A percentile compares a stretch with the other conserved stretches of the same genome.
These are phyloP conservation scores for Aspergillus leporis DNA, from an alignment of 495 filamentous ascomycete genomes.

Conservation along the genomic window DNA sequence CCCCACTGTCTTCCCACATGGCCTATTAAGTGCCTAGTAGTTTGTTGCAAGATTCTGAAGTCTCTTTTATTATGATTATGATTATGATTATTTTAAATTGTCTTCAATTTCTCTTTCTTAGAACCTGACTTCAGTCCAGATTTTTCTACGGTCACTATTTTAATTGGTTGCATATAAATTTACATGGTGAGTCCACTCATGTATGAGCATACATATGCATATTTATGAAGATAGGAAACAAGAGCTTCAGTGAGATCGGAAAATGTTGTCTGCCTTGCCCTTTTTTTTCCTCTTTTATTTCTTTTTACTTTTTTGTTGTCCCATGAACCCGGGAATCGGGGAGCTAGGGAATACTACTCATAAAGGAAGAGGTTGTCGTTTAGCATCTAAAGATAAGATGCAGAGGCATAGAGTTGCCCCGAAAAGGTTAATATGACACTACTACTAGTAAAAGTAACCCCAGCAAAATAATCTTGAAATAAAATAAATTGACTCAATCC, in stretches of 20 bases:
- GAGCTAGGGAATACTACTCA: too few species aligned
- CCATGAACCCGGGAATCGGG: too few species aligned
- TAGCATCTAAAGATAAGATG: not conserved
- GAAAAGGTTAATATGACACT: not conserved
- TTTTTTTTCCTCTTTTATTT: not conserved
- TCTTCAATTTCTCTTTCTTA: not conserved
- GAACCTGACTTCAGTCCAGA: not conserved
- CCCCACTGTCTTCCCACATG: slow-evolving; percentile 14
- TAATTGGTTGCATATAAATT: not conserved
- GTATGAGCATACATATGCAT: not conserved
- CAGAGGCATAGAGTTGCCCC: too few species aligned
- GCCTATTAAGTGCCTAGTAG: not conserved
- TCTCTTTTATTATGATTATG: not conserved
- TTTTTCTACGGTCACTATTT: not conserved
- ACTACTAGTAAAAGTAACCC: not conserved
- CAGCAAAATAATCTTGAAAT: not conserved
- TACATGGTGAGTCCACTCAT: not conserved
- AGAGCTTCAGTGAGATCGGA: not conserved
- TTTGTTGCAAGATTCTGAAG: not conserved
- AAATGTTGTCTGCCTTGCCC: not conserved
- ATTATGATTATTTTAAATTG: not conserved
- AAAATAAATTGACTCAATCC: not conserved
- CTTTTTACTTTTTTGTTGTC: not conserved
- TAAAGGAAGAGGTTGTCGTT: not conserved
- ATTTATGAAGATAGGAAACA: not conserved